Evolutionary conservation across 2,329 filamentous ascomycete genomes (phyloP).

Genomic region (Metarhizium humberi): DNA sequence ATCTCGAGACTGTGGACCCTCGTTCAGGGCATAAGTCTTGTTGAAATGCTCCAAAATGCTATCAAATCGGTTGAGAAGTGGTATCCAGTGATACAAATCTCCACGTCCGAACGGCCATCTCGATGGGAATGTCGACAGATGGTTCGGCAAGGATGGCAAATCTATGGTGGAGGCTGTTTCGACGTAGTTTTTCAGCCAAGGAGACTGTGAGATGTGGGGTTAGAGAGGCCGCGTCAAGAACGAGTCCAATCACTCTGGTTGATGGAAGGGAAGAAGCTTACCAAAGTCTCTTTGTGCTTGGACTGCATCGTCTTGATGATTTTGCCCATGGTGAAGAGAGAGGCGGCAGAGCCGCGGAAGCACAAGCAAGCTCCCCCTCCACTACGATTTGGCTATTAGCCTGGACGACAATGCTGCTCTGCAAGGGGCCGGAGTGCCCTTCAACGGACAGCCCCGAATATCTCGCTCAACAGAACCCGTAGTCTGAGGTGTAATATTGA

Average conservation of each 20-base stretch:
- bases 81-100: conserved; percentile 97
- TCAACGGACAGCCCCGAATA: conserved; percentile 19
- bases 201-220: conserved; percentile 50
- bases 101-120: conserved; percentile 93
- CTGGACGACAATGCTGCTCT: conserved; percentile 30
- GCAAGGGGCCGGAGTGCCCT: conserved; percentile 21
- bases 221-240: background rate
- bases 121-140: conserved; percentile 72
- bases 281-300: conserved; percentile 59
- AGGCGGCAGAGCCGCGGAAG: conserved; percentile 50
- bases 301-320: conserved; percentile 58
- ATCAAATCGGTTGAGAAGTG: conserved; percentile 88
- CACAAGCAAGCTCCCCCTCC: conserved; percentile 45
- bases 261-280: conserved; percentile 25
- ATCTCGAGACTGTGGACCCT: conserved; percentile 70
- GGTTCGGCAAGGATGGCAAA: conserved; percentile 66
- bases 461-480: background rate
- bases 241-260: background rate
- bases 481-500: background rate
- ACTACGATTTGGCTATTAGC: conserved; percentile 34
- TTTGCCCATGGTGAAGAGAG: conserved; percentile 53
- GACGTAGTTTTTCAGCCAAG: conserved; percentile 77
- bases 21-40: conserved; percentile 66
- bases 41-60: conserved; percentile 75
- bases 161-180: conserved; percentile 57